Base-by-base conservation (phyloP, 805 yeast genomes). In the Starmerella khaoyaiensis region DNA sequence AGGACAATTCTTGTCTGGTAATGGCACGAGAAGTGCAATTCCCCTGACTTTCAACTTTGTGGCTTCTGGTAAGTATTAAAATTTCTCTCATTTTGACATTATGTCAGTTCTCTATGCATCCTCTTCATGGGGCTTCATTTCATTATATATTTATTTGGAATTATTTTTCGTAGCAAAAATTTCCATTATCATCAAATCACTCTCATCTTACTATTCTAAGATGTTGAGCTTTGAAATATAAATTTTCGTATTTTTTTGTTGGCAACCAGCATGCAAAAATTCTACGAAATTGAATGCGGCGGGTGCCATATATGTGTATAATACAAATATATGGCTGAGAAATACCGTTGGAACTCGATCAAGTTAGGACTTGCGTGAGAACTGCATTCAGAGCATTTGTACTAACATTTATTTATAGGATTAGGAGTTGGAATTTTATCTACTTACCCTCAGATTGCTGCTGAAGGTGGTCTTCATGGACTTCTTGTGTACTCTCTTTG, bases 341-440 rank as follows among this genome's bases (percentile, higher is more conserved):
- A 23, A 71, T 58, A 75, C 82, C 81, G 81, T 69, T 61, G 46
- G 64, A 65, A 76, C 83, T 76, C 82, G 83, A 76, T 60, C 83
- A 76, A 75, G 82, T 58, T 73, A 69, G 65, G 66, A 60, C 83
- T 76, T 76, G 82, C 82, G 82, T 74, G 83, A 76, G 83, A 74
- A 76, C 54, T 45, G 50, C 53, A 57, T 47, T 53, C 40, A 50
- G 46, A 47, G 35, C 34, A 14, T 17, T 14, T 21, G 15, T 40
- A 35, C 37, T 35, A 40, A 35, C 39, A 21, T 23, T 22, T 35
- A 21, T 31, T 27, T 36, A 14, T 31, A 78, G 90, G 81, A 31
- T 65, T 81, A 76, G 96, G 95, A 34, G 79, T 83, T 60, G 95
- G 96, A 58, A 72, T 84, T 34, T 60, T 86, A 23, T 71, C 90